phyloP scores from a whole-genome alignment of 2,329 filamentous ascomycete species.

The Apiospora kogelbergensis region DNA sequence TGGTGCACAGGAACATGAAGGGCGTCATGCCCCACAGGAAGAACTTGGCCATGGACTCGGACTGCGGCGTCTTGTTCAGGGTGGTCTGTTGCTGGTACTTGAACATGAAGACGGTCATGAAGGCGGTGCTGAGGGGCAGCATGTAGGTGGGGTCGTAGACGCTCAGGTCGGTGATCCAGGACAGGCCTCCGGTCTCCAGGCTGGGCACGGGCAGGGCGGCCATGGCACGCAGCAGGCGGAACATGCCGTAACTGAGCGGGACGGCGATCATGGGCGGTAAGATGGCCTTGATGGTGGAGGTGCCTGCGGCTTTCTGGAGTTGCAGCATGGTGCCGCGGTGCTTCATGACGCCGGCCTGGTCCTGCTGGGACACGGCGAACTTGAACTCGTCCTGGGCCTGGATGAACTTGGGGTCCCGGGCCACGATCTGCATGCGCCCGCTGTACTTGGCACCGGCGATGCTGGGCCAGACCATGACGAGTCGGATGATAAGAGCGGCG shows the following conservation, averaged over 20 bases:
- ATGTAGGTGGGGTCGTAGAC: constrained; percentile 74
- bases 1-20: constrained; percentile 44
- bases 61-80: constrained; percentile 28
- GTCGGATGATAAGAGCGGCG: constrained; percentile 65
- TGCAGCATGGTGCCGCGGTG: constrained; percentile 45
- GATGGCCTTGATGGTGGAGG: constrained; percentile 50
- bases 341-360: constrained; percentile 48
- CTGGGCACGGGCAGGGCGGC: constrained; percentile 75
- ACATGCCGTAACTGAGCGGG: constrained; percentile 78
- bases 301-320: constrained; percentile 55
- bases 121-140: constrained; percentile 64
- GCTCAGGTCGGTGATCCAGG: constrained; percentile 81
- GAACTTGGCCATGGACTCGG: constrained; percentile 39
- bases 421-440: constrained; percentile 61
- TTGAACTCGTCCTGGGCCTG: constrained; percentile 51
- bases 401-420: constrained; percentile 55
- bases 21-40: constrained; percentile 44
- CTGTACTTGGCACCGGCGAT: constrained; percentile 60
- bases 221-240: constrained; percentile 76
- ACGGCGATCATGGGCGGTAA: constrained; percentile 58
- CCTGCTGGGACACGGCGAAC: constrained; percentile 35
- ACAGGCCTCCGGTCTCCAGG: constrained; percentile 65
- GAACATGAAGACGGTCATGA: constrained; percentile 51
- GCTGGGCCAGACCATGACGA: constrained; percentile 64
- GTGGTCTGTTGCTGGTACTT: constrained; percentile 24